phyloP scores from a whole-genome alignment of 2,329 filamentous ascomycete genomes.

The Chaetomiaceae sp. region DNA sequence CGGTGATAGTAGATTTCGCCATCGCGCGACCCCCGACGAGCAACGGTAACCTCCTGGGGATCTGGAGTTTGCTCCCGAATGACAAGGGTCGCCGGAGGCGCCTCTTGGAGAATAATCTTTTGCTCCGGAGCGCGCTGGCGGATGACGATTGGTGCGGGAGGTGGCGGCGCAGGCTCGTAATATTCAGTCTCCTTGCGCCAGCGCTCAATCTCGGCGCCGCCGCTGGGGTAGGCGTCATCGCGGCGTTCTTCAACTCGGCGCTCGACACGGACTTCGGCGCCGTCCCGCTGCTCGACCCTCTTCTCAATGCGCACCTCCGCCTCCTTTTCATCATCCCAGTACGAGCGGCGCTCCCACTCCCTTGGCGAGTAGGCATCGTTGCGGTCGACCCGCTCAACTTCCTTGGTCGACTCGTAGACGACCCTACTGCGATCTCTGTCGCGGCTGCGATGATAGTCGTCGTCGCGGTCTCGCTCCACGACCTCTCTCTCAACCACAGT shows the following conservation, averaged over 20 bases:
- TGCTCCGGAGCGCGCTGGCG: conserved; percentile 37
- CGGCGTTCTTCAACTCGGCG: conserved; percentile 48
- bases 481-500: conserved; percentile 33
- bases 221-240: conserved; percentile 34
- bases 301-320: conserved; percentile 42
- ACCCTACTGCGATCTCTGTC: conserved; percentile 32
- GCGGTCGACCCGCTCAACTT: conserved; percentile 39
- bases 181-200: conserved; percentile 61
- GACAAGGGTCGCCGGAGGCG: conserved; percentile 42
- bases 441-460: conserved; percentile 35
- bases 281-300: conserved; percentile 40
- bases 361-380: conserved; percentile 27
- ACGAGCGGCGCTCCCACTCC: conserved; percentile 33
- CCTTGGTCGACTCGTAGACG: conserved; percentile 43
- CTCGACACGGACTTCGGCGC: conserved; percentile 52
- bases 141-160: conserved; percentile 41
- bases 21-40: conserved; percentile 35
- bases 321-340: conserved; percentile 37
- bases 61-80: conserved; percentile 28
- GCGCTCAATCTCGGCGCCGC: conserved; percentile 48
- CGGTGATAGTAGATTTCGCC: conserved; percentile 52
- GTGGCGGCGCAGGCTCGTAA: conserved; percentile 48
- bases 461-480: conserved; percentile 33
- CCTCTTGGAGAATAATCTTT: conserved; percentile 49
- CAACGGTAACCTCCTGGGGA: conserved; percentile 35